phyloP scores from a whole-genome alignment of 2,329 filamentous ascomycete genomes.

The Hypoxylon sp. region DNA sequence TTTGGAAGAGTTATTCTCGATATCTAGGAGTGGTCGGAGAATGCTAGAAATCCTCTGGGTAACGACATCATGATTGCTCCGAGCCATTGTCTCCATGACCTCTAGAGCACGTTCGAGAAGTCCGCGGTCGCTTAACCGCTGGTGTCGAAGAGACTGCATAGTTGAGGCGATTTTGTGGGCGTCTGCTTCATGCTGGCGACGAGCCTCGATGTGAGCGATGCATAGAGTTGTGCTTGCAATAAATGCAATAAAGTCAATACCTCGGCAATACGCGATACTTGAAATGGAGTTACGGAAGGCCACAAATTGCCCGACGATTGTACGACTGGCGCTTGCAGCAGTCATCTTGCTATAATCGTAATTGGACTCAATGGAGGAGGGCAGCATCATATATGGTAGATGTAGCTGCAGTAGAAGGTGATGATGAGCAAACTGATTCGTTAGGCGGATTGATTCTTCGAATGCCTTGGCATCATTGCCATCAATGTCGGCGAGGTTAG shows the following conservation, averaged over 20 bases:
- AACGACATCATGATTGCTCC: constrained; percentile 48
- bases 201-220: constrained; percentile 59
- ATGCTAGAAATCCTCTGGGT: constrained; percentile 53
- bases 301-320: constrained; percentile 59
- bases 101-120: constrained; percentile 58
- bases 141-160: constrained; percentile 58
- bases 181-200: constrained; percentile 27
- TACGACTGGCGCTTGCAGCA: constrained; percentile 60
- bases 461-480: constrained; percentile 46
- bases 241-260: constrained; percentile 60
- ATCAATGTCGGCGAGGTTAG: constrained; percentile 40
- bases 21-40: constrained; percentile 56
- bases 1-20: constrained; percentile 54
- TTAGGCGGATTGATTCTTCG: constrained; percentile 56
- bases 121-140: constrained; percentile 60
- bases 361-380: constrained; percentile 47
- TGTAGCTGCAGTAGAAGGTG: constrained; percentile 62
- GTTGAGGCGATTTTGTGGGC: constrained; percentile 26
- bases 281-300: constrained; percentile 54
- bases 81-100: constrained; percentile 52
- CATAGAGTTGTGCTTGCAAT: constrained; percentile 59
- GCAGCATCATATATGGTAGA: constrained; percentile 62
- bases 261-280: constrained; percentile 57
- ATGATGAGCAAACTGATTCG: constrained; percentile 61
- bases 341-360: constrained; percentile 59